phyloP scores from a whole-genome alignment of 768 basidiomycete species.

The Austroboletus eburneus region DNA sequence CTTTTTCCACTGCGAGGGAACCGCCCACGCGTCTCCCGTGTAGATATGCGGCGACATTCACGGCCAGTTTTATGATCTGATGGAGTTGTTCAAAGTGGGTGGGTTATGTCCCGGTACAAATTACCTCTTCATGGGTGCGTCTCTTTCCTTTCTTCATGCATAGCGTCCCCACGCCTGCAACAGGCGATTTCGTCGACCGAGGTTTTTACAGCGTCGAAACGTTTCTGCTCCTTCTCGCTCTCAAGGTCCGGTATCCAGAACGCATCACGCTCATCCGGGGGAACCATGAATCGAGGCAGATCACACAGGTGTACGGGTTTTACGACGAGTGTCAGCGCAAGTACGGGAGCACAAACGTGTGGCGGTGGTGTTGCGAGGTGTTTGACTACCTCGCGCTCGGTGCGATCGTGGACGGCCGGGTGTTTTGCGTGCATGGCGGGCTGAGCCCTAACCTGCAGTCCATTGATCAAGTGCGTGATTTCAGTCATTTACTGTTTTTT shows the following conservation, averaged over 20 bases:
- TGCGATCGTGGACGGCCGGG: slow-evolving; percentile 94
- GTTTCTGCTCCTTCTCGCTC: slow-evolving; percentile 87
- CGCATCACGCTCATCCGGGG: slow-evolving; percentile 95
- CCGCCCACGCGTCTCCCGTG: slow-evolving; percentile 1
- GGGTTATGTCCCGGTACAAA: slow-evolving; percentile 91
- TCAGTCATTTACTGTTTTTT: not conserved
- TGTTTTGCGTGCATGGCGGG: slow-evolving; percentile 97
- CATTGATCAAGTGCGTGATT: slow-evolving; percentile 75
- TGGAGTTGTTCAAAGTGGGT: slow-evolving; percentile 93
- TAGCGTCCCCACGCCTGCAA: not conserved
- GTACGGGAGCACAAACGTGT: slow-evolving; percentile 90
- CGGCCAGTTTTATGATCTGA: slow-evolving; percentile 94
- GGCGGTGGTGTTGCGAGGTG: slow-evolving; percentile 98
- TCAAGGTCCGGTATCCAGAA: slow-evolving; percentile 97
- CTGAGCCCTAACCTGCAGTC: slow-evolving; percentile 83
- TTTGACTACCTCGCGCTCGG: slow-evolving; percentile 95
- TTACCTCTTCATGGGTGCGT: slow-evolving; percentile 93
- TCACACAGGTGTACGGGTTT: slow-evolving; percentile 93
- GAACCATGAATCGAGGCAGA: slow-evolving; percentile 96
- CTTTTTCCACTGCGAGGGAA: no score
- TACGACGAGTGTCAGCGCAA: slow-evolving; percentile 97
- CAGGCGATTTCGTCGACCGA: slow-evolving; percentile 97
- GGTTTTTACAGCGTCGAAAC: slow-evolving; percentile 98
- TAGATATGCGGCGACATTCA: slow-evolving; percentile 96
- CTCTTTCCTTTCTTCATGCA: not conserved